These are phyloP conservation scores for Dalbergia oliveri DNA, from an alignment of 306 rosid species.

Conservation along the genomic window DNA sequence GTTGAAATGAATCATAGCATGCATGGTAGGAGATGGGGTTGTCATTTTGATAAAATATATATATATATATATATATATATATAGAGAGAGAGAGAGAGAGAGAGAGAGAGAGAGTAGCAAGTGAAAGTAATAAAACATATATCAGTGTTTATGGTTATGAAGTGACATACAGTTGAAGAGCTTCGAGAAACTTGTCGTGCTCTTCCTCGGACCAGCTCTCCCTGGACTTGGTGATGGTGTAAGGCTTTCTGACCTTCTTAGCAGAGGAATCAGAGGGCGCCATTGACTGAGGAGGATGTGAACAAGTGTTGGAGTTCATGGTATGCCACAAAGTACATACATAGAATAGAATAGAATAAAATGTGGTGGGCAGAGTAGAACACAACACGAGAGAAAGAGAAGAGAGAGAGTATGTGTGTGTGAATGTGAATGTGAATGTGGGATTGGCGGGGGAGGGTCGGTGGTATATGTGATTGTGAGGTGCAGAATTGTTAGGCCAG, in stretches of 20 bases:
- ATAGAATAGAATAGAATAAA: too few species aligned
- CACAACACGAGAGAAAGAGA: neutral
- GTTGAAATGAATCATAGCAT: neutral
- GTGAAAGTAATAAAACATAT: neutral
- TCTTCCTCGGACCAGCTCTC: slow-evolving; percentile 95
- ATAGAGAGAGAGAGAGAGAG: too few species aligned
- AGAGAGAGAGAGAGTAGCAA: neutral
- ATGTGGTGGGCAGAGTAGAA: neutral
- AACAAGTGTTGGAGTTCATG: slow-evolving; percentile 48
- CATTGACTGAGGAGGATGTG: slow-evolving; percentile 53
- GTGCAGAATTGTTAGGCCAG: slow-evolving; percentile 16
- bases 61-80: too few species aligned
- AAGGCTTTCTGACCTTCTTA: slow-evolving; percentile 88
- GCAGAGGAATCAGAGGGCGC: slow-evolving; percentile 60
- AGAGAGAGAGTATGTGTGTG: too few species aligned
- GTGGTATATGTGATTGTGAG: neutral
- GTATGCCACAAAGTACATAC: neutral
- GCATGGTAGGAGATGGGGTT: neutral
- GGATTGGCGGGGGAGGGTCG: neutral
- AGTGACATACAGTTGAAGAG: slow-evolving; percentile 77
- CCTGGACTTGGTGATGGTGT: slow-evolving; percentile 92
- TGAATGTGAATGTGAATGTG: too few species aligned
- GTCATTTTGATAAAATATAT: too few species aligned
- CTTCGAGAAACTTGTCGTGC: slow-evolving; percentile 93
- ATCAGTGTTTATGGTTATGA: neutral